Base-by-base conservation (phyloP, 345 rosid species). In the Citropsis articulata region DNA sequence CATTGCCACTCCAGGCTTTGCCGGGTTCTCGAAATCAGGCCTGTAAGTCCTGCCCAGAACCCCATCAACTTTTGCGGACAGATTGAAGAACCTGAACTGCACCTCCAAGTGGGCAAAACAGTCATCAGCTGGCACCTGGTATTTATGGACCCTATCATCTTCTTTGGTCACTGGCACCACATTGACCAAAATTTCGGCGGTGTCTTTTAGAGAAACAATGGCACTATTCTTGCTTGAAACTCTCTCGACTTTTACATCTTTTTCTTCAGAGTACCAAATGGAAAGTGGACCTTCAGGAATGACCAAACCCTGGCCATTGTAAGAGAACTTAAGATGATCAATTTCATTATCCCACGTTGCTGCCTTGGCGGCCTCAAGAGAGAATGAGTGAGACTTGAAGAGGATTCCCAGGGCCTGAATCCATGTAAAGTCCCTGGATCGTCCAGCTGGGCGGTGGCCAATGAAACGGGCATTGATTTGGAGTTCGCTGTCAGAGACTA, bases 361-460 rank as follows among this genome's bases (percentile, higher is more conserved):
- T 12, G 59, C 66, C 71, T 78, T 81, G 27, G 61, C 69, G 68
- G 82, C 81, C 71, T 63, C 81, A 2, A 82, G 30, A 22, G 79
- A 69, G 71, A 82, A 69, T 27, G 27, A 40, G 42, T 74, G 79
- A 22, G 66, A 9, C 61, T 83, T 78, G 84, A 84, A 83, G 25
- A 88, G 81, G 84, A 84, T 66, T 71, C 89, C 89, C 3, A 84
- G 84, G 48, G 90, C 86, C 80, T 87, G 93, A 69, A 88, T 84
- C 91, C 90, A 90, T 8, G 90, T 90, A 31, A 83, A 90, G 82
- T 90, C 91, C 78, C 89, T 78, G 75, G 82, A 62, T 7, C 90
- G 71, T 14, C 87, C 86, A 12, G 75, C 79, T 0, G 89, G 88
- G 73, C 89, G 81, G 77, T 83, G 93, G 30, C 91, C 91, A 40